Evolutionary conservation across 805 yeast genomes (phyloP).

Genomic region (Teunomyces barrocoloradensis): DNA sequence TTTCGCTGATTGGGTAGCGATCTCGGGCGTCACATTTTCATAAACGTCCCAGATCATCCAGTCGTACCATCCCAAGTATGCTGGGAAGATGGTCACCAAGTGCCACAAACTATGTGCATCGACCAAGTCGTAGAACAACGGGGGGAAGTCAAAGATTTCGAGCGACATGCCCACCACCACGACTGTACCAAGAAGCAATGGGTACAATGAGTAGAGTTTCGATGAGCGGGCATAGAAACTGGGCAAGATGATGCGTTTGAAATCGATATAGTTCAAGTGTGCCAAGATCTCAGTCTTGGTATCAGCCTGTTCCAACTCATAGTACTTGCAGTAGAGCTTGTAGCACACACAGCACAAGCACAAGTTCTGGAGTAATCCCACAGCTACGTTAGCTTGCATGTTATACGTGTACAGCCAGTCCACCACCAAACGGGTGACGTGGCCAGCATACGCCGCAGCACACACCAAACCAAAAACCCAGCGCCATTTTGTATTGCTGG

Average conservation of each 20-base stretch:
- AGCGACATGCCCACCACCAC: conserved; percentile 79
- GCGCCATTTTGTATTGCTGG: conserved; percentile 22
- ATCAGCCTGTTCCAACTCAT: conserved; percentile 18
- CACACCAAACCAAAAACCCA: conserved; percentile 40
- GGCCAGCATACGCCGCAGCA: conserved; percentile 53
- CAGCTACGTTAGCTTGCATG: conserved; percentile 81
- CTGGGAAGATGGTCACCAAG: conserved; percentile 63
- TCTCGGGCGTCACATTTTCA: conserved; percentile 23
- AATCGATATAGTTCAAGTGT: conserved; percentile 29
- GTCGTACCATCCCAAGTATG: conserved; percentile 42
- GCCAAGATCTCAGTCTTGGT: conserved; percentile 11
- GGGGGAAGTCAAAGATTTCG: conserved; percentile 88
- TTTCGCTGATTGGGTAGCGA: not conserved
- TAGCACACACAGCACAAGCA: conserved; percentile 24
- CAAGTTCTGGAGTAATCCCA: conserved; percentile 75
- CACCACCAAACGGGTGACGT: conserved; percentile 59
- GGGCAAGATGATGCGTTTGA: conserved; percentile 22
- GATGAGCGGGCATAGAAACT: conserved; percentile 33
- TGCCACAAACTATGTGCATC: conserved; percentile 98
- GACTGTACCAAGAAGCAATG: conserved; percentile 32
- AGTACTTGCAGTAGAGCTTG: conserved; percentile 30
- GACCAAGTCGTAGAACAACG: conserved; percentile 53
- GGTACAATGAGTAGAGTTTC: conserved; percentile 39
- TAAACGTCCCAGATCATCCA: conserved; percentile 44
- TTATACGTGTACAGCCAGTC: conserved; percentile 93